phyloP scores from a whole-genome alignment of 352 stramenopile species.

The Pythium folliculosum region DNA sequence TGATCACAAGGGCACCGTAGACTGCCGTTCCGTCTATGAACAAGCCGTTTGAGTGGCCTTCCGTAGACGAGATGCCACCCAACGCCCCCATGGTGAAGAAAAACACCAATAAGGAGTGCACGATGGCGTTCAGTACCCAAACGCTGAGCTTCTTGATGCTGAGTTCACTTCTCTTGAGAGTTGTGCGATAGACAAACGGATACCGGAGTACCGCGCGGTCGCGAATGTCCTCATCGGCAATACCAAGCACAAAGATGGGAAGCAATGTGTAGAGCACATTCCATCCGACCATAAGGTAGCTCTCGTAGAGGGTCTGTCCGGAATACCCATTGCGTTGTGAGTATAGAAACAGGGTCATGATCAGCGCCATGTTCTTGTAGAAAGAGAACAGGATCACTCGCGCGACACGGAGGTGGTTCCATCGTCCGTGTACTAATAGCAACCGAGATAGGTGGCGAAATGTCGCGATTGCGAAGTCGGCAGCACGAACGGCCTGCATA shows the following conservation, averaged over 20 bases:
- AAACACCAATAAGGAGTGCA: constrained; percentile 76
- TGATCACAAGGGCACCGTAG: constrained; percentile 80
- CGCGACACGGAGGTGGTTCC: constrained; percentile 83
- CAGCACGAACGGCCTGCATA: constrained; percentile 85
- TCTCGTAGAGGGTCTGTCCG: constrained; percentile 87
- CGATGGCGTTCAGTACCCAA: constrained; percentile 75
- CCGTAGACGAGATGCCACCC: constrained; percentile 35
- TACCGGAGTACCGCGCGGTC: constrained; percentile 69
- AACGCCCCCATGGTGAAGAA: constrained; percentile 60
- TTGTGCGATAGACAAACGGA: constrained; percentile 81
- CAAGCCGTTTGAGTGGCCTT: constrained; percentile 57
- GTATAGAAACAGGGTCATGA: constrained; percentile 93
- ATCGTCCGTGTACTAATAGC: constrained; percentile 80
- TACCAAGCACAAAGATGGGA: constrained; percentile 91
- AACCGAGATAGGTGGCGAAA: constrained; percentile 80
- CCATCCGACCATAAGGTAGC: constrained; percentile 91
- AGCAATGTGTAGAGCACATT: constrained; percentile 95
- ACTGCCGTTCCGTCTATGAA: constrained; percentile 77
- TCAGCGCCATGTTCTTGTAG: constrained; percentile 93
- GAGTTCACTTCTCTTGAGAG: constrained; percentile 58
- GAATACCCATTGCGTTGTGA: constrained; percentile 91
- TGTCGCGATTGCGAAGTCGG: constrained; percentile 85
- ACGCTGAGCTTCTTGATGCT: constrained; percentile 57
- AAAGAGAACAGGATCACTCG: constrained; percentile 87
- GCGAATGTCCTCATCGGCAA: constrained; percentile 83